Evolutionary conservation across 768 basidiomycete genomes (phyloP), one percentile per base, ranked within the genome.

Genomic region (Roridomyces roridus): DNA sequence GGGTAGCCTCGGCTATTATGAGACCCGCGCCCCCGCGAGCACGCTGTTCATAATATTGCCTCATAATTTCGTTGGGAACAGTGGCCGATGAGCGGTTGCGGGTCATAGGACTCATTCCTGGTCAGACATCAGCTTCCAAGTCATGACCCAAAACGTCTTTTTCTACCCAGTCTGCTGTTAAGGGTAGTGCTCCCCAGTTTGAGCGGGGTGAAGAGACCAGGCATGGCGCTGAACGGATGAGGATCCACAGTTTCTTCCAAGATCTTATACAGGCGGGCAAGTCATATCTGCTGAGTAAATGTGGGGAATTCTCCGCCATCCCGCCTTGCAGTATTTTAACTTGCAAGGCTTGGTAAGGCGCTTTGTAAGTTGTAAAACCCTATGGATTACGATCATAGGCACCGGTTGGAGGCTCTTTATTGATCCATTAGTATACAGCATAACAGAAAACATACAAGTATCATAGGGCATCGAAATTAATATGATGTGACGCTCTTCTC

Each of bases 391-490:
- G n/a, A n/a, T n/a, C n/a, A n/a, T n/a, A n/a, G n/a, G n/a, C n/a
- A n/a, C n/a, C n/a, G n/a, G n/a, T n/a, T n/a, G n/a, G n/a, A n/a
- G n/a, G n/a, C n/a, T n/a, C n/a, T n/a, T n/a, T n/a, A n/a, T n/a
- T n/a, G n/a, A n/a, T n/a, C n/a, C 31, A 34, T 28, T 51, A 51
- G 21, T 51, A 12, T 42, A 51, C 49, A 51, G 40, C 11, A 15
- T 52, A 24, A 36, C 17, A 36, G 6, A 26, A 45, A 24, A 20
- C 9, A 53, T 25, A 29, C 40, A 39, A 34, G 3, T 15, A 31
- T 80, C 79, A 97, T 65, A 98, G 76, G 12, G 96, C 96, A 70
- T 96, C 94, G 67, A 99, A 98, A 64, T 99, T 99, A 72, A 99
- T 96, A 67, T 94, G 89, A 73, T 97, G 94, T n/a, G 95, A 88